Percentiles rank a stretch among this genome's conserved stretches.
Conservation (phyloP, 768 basidiomycete species). For the Cystofilobasidium capitatum region DNA sequence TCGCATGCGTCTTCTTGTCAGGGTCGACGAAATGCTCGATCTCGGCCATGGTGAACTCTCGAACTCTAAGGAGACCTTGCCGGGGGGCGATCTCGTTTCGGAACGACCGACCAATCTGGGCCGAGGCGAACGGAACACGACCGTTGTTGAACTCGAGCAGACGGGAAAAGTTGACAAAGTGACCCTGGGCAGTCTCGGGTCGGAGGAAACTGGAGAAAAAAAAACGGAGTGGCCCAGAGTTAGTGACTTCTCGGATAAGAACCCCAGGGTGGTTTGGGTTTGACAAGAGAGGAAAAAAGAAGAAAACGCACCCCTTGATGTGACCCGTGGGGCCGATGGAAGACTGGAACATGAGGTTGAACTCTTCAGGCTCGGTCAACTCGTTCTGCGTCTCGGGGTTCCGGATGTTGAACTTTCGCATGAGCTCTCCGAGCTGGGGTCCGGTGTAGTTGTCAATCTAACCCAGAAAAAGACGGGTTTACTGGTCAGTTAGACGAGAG, state of each 20-base stretch:
- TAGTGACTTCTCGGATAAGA: neutral
- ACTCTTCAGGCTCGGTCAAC: constrained; percentile 82
- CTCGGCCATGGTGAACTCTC: constrained; percentile 98
- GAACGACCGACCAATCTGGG: constrained; percentile 91
- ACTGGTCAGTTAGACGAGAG: constrained; percentile 2
- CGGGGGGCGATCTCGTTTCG: constrained; percentile 97
- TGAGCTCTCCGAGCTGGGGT: constrained; percentile 75
- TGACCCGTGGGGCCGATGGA: constrained; percentile 97
- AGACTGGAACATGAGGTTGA: constrained; percentile 98
- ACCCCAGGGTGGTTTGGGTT: neutral
- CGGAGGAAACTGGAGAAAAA: constrained; percentile 63
- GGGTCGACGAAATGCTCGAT: constrained; percentile 99
- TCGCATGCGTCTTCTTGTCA: constrained; percentile 70
- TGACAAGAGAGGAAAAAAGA: neutral
- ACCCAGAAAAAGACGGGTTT: constrained; percentile 19
- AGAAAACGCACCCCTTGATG: constrained; percentile 65
- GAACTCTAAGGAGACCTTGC: constrained; percentile 88
- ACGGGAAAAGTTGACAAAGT: constrained; percentile 96
- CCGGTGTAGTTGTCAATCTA: constrained; percentile 93
- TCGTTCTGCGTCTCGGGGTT: constrained; percentile 91
- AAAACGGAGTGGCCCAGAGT: neutral
- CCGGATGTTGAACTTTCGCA: constrained; percentile 63
- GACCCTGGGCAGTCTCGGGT: constrained; percentile 95
- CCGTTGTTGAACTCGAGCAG: constrained; percentile 98
- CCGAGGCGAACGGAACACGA: constrained; percentile 89